Evolutionary conservation across 768 basidiomycete species (phyloP).

Genomic region (Trametes sanguinea): DNA sequence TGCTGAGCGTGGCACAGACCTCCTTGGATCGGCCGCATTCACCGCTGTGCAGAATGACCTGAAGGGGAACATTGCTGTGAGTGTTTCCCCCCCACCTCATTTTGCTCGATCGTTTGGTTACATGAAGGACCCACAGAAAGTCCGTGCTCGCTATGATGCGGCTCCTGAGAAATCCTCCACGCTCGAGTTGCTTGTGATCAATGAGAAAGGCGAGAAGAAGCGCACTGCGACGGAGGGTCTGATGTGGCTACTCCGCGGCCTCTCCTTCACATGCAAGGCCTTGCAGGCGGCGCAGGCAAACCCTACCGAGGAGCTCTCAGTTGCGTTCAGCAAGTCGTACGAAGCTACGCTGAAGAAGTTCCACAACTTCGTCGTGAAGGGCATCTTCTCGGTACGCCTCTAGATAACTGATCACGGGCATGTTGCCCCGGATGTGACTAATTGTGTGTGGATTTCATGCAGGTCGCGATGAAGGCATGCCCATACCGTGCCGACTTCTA

Average conservation of each 20-base stretch:
- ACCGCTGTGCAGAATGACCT: conserved; percentile 81
- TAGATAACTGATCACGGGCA: background rate
- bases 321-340: conserved; percentile 81
- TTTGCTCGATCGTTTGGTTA: background rate
- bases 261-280: conserved; percentile 85
- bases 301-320: conserved; percentile 59
- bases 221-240: conserved; percentile 86
- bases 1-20: conserved; percentile 48
- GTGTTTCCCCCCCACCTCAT: conserved; percentile 26
- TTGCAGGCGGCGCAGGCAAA: conserved; percentile 73
- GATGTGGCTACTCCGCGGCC: conserved; percentile 90
- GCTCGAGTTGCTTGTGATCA: conserved; percentile 79
- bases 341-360: conserved; percentile 78
- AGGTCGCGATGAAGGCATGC: conserved; percentile 71
- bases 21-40: conserved; percentile 86
- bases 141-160: conserved; percentile 75
- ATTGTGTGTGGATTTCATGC: conserved; percentile 1
- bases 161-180: conserved; percentile 67
- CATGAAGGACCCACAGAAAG: conserved; percentile 64
- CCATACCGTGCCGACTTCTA: conserved; percentile 62
- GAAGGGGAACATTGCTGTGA: conserved; percentile 87
- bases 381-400: conserved; percentile 53
- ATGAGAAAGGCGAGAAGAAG: conserved; percentile 88
- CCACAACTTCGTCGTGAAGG: conserved; percentile 74
- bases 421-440: background rate